Conservation (phyloP, 805 yeast species). For the Lachancea kluyveri region DNA sequence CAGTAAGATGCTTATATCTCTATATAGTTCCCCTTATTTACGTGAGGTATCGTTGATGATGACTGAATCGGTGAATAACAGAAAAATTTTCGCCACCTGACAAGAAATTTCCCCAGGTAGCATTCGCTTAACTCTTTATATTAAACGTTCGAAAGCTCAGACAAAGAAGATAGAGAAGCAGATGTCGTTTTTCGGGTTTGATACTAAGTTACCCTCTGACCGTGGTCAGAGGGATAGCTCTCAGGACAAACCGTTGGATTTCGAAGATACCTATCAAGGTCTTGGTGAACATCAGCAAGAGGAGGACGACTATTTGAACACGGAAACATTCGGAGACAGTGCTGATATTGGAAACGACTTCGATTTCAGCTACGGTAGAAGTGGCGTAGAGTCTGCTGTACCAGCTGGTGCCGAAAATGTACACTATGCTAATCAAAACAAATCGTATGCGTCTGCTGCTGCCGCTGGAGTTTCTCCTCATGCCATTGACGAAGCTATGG, state of each 20-base stretch:
- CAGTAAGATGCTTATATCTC: too few species aligned
- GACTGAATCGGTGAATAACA: too few species aligned
- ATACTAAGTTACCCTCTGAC: conserved; percentile 15
- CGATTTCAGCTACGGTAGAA: conserved; percentile 30
- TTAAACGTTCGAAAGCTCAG: too few species aligned
- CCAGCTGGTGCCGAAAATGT: conserved; percentile 2
- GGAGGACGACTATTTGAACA: conserved; percentile 54
- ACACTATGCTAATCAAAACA: conserved; percentile 4
- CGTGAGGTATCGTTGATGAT: too few species aligned
- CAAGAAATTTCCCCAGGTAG: too few species aligned
- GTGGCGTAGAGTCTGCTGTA: conserved; percentile 6
- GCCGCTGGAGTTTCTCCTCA: conserved; percentile 16
- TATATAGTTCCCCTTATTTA: too few species aligned
- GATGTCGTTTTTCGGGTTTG: conserved; percentile 35
- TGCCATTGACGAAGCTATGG: conserved; percentile 20
- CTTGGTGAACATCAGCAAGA: conserved; percentile 64
- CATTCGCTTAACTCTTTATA: too few species aligned
- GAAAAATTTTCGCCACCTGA: background rate
- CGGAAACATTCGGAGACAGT: conserved; percentile 29
- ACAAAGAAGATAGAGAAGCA: too few species aligned
- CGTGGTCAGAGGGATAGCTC: conserved; percentile 5
- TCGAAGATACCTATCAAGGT: conserved; percentile 80
- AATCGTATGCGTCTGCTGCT: conserved; percentile 28
- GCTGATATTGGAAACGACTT: conserved; percentile 31
- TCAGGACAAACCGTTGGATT: conserved; percentile 44